A percentile compares a stretch with the other conserved stretches of the same genome.
phyloP scores from a whole-genome alignment of 1,139 yeast species.

The Blastobotrys arbuscula region DNA sequence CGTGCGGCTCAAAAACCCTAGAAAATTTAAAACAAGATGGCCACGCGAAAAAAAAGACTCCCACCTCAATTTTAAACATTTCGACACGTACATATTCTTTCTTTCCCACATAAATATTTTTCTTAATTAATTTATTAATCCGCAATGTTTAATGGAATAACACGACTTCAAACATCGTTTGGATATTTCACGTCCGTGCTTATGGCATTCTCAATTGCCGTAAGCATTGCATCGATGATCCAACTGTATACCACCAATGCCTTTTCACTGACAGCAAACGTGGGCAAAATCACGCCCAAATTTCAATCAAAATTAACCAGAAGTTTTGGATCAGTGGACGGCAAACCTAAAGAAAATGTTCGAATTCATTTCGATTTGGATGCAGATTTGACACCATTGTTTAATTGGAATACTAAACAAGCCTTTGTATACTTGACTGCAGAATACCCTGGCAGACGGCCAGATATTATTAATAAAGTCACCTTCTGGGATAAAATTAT shows the following conservation, averaged over 20 bases:
- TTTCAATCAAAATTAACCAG: constrained; percentile 51
- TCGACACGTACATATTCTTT: background rate
- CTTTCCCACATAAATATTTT: background rate
- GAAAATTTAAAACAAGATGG: background rate
- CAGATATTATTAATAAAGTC: constrained; percentile 50
- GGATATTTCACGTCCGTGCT: constrained; percentile 31
- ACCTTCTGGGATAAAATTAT: constrained; percentile 91
- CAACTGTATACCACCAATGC: constrained; percentile 30
- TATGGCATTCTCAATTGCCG: constrained; percentile 24
- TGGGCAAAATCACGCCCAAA: constrained; percentile 26
- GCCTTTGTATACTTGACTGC: constrained; percentile 86
- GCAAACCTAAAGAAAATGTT: constrained; percentile 76
- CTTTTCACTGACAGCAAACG: constrained; percentile 23
- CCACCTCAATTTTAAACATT: background rate
- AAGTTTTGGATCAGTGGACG: constrained; percentile 63
- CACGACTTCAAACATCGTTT: constrained; percentile 27
- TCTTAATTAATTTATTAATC: background rate
- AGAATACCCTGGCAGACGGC: constrained; percentile 64
- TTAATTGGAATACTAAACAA: constrained; percentile 97
- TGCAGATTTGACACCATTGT: constrained; percentile 61
- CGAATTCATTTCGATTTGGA: constrained; percentile 64
- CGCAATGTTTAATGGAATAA: constrained; percentile 13
- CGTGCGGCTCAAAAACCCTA: background rate
- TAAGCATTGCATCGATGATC: constrained; percentile 27
- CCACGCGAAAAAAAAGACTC: background rate